A percentile compares a stretch with the other conserved stretches of the same genome.
Conservation (phyloP, 805 yeast species). For the Wickerhamomyces queroliae region DNA sequence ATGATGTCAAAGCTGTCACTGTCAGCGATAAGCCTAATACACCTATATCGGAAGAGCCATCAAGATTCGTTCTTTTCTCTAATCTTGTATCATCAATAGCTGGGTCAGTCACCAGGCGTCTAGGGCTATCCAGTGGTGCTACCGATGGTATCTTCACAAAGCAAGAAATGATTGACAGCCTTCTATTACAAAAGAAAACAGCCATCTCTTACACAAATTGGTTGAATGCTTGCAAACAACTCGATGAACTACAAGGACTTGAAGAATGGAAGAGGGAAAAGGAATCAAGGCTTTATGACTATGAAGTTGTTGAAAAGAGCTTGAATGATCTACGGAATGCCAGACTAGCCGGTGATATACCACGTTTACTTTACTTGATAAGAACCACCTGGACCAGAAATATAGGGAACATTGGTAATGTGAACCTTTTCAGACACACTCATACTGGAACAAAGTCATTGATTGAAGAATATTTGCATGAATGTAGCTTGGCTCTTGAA, state of each 20-base stretch:
- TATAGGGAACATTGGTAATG: slow-evolving; percentile 82
- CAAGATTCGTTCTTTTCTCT: background rate
- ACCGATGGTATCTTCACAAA: slow-evolving; percentile 16
- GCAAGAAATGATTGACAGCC: slow-evolving; percentile 29
- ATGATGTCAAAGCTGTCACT: background rate
- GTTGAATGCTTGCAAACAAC: slow-evolving; percentile 53
- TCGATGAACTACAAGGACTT: slow-evolving; percentile 62
- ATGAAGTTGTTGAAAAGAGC: slow-evolving; percentile 46
- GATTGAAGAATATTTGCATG: slow-evolving; percentile 78
- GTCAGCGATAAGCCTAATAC: background rate
- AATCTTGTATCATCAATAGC: background rate
- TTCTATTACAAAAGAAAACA: slow-evolving; percentile 38
- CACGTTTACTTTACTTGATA: slow-evolving; percentile 61
- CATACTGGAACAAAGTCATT: slow-evolving; percentile 80
- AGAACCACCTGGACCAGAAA: slow-evolving; percentile 84
- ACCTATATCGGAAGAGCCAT: background rate
- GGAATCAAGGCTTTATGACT: slow-evolving; percentile 70
- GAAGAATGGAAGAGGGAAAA: slow-evolving; percentile 66
- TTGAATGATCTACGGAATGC: slow-evolving; percentile 55
- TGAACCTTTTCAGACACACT: slow-evolving; percentile 68
- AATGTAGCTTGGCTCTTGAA: slow-evolving; percentile 53
- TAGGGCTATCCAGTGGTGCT: background rate
- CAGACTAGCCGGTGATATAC: slow-evolving; percentile 50
- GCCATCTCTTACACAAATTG: slow-evolving; percentile 57
- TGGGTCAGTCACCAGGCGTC: slow-evolving; percentile 3